These are phyloP conservation scores for Glomus cerebriforme DNA, from an alignment of 192 early-diverging fungal genomes.

Conservation along the genomic window DNA sequence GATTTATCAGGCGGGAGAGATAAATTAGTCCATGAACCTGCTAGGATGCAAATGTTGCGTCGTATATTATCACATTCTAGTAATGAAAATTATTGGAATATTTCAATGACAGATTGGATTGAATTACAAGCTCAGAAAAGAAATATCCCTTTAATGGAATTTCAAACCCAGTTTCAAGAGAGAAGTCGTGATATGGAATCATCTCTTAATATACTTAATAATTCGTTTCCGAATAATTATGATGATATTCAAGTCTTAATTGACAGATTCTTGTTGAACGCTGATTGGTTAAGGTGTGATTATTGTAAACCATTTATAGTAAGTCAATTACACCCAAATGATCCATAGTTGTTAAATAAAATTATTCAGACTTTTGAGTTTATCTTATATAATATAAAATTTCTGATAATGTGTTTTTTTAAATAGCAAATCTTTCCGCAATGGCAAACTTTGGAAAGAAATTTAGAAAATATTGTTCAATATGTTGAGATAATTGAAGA, in stretches of 20 bases:
- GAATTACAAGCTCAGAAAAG: constrained; percentile 21
- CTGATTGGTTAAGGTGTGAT: constrained; percentile 18
- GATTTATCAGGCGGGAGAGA: not conserved
- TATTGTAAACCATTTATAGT: constrained; percentile 14
- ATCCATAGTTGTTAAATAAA: not conserved
- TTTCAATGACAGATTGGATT: constrained; percentile 8
- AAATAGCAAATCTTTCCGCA: constrained; percentile 21
- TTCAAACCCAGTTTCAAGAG: constrained; percentile 13
- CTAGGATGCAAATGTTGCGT: constrained; percentile 5
- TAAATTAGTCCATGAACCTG: not conserved
- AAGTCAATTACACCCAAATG: not conserved
- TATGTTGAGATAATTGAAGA: constrained; percentile 28
- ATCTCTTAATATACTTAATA: not conserved
- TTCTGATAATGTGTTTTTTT: not conserved
- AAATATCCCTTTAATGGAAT: not conserved
- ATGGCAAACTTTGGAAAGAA: constrained; percentile 12
- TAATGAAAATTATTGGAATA: constrained; percentile 15
- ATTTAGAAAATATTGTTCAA: constrained; percentile 24
- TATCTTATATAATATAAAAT: not conserved
- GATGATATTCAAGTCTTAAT: not conserved
- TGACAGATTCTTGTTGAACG: constrained; percentile 18
- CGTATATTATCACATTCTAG: constrained; percentile 16
- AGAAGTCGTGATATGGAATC: not conserved
- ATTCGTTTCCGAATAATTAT: constrained; percentile 9
- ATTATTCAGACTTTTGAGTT: not conserved